Base-by-base conservation (phyloP, 495 filamentous ascomycete species). In the Annulohypoxylon bovei region DNA sequence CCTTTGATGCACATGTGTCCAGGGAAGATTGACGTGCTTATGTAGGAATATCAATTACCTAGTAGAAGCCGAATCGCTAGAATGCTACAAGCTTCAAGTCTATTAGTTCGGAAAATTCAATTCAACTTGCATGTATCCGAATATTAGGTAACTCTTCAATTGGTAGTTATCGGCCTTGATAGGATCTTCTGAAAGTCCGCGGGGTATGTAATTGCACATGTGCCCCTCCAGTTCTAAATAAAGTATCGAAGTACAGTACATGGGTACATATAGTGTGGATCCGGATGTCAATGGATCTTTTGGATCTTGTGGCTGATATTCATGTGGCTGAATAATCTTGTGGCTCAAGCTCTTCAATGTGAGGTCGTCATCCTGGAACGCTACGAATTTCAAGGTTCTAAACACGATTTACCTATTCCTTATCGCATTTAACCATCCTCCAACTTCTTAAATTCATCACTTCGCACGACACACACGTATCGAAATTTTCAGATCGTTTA, bases 111-210 rank as follows among this genome's bases (percentile, higher is more conserved):
- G 4, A 37, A 65, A 39, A 42, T 46, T 32, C 22, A 60, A 65
- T 42, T 55, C 6, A 6, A 44, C 6, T 44, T 72, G 54, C 58
- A 67, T 32, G 11, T 64, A 72, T 64, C 60, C 27, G 49, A 20
- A 4, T 20, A 53, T 53, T 30, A 53, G 14, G n/a, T 53, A 53
- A 53, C 11, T 33, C 28, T 28, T 33, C 28, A 53, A 47, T 54
- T 37, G 23, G 3, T 35, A 47, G 28, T 25, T 61, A 67, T 61
- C 64, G 55, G 37, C 25, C 22, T 9, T 53, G 64, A 67, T 67
- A 67, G 64, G 46, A 46, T 67, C 33, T 67, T 60, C 27, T 35
- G 37, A 60, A 67, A 67, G 55, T 67, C 64, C 64, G 64, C 47
- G 56, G 64, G 64, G 47, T n/a, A n/a, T n/a, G n/a, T 53, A 60